Evolutionary conservation across 495 filamentous ascomycete species (phyloP).

Genomic region (Aspergillus haitiensis): DNA sequence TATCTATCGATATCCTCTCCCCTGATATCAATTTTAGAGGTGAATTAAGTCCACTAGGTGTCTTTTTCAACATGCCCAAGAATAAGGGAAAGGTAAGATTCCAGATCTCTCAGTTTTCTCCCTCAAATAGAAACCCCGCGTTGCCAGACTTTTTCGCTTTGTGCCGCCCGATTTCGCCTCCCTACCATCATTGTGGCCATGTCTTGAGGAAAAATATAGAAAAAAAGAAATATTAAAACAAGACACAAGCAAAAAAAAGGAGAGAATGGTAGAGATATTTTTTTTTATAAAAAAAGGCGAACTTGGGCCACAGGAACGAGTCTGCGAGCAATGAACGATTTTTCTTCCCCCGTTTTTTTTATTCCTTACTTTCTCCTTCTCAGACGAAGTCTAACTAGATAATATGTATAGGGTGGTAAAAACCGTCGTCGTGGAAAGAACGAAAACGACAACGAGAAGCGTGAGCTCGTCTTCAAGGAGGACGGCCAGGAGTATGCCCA

Average conservation of each 20-base stretch:
- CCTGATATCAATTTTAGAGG: conserved; percentile 23
- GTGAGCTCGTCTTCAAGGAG: conserved; percentile 97
- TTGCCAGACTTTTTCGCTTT: conserved; percentile 30
- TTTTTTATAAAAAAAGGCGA: too few relatives aligned
- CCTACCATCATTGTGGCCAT: conserved; percentile 1
- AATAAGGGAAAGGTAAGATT: conserved; percentile 92
- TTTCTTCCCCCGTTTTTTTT: too few relatives aligned
- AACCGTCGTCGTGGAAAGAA: conserved; percentile 99
- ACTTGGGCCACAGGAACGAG: neutral
- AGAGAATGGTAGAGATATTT: conserved; percentile 5
- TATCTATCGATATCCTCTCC: conserved; percentile 9
- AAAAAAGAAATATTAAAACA: neutral
- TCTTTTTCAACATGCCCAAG: conserved; percentile 80
- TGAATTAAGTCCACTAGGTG: conserved; percentile 28
- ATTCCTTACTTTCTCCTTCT: neutral
- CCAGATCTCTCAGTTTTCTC: conserved; percentile 25
- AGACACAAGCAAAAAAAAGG: neutral
- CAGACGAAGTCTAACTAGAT: conserved; percentile 24
- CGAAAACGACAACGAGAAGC: conserved; percentile 99
- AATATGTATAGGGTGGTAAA: conserved; percentile 81
- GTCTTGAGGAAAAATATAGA: neutral
- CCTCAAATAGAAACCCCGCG: conserved; percentile 25
- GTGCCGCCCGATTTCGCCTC: conserved; percentile 16
- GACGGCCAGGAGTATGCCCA: conserved; percentile 99
- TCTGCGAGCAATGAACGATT: too few relatives aligned